Percentiles rank a stretch among this genome's conserved stretches.
These are phyloP conservation scores for Mollisiaceae sp. DNA, from an alignment of 2,329 filamentous ascomycete species.

Conservation along the genomic window DNA sequence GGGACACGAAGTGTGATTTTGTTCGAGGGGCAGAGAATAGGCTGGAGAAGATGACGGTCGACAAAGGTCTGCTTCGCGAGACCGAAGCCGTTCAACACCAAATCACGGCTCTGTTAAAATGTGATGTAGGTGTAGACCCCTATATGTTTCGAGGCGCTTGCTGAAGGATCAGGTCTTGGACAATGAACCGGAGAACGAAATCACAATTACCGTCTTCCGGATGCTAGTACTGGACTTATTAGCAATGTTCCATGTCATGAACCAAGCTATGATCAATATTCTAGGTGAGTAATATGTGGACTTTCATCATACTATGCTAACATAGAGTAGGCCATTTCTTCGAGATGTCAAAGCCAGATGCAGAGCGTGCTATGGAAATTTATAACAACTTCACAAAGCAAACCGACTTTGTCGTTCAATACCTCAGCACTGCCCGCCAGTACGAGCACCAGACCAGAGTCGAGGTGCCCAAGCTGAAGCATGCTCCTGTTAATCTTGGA, in stretches of 20 bases:
- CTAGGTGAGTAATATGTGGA: constrained; percentile 65
- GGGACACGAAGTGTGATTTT: constrained; percentile 87
- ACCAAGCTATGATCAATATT: constrained; percentile 96
- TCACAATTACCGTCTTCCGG: constrained; percentile 91
- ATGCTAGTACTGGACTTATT: constrained; percentile 89
- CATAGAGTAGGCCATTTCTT: constrained; percentile 82
- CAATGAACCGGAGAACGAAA: constrained; percentile 92
- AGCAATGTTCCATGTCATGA: constrained; percentile 90
- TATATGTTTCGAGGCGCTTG: constrained; percentile 6
- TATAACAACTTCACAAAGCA: constrained; percentile 92
- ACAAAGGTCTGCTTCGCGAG: constrained; percentile 90
- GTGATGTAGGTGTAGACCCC: constrained; percentile 71
- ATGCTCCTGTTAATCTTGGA: constrained; percentile 90
- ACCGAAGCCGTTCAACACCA: constrained; percentile 90
- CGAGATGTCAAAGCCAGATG: constrained; percentile 94
- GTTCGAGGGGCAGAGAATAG: constrained; percentile 82
- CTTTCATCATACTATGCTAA: neutral
- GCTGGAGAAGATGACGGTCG: constrained; percentile 83
- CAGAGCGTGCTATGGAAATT: constrained; percentile 87
- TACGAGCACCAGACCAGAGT: constrained; percentile 92
- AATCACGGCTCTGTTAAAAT: constrained; percentile 83
- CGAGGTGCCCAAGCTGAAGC: constrained; percentile 95
- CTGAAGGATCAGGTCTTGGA: constrained; percentile 71
- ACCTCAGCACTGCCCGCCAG: constrained; percentile 83
- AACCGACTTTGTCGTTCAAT: constrained; percentile 91